Evolutionary conservation across 331 rosid genomes (phyloP), one percentile per base, ranked within the genome.

Genomic region (Quercus phellos): DNA sequence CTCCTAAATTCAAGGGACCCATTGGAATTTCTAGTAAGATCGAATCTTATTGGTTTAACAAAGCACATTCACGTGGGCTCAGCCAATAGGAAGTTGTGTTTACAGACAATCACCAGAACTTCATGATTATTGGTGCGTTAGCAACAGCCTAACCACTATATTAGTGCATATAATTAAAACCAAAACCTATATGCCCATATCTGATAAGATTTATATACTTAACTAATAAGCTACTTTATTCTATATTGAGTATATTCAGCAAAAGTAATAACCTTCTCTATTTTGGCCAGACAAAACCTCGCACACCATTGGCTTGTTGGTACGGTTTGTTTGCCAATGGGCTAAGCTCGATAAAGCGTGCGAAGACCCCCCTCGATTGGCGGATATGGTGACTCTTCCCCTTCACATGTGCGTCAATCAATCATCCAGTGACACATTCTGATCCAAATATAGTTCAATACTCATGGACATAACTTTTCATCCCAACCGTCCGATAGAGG

Each of bases 31-130:
- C 58, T 34, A 12, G 79, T 74, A 69, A 78, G 69, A 81, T 83
- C 82, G 92, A 88, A 88, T 92, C 89, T 87, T 85, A 83, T 90
- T 88, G 91, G 94, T 88, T 81, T 56, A 74, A 70, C 83, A 76
- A 82, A 87, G 72, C 70, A 18, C 63, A 29, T 69, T 81, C 93
- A 87, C 91, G 68, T 85, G 93, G 90, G 86, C 14, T 79, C 18
- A 43, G 55, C 90, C 89, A 87, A 90, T 86, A 63, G 77, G 51
- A 85, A 86, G n/a, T 12, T 17, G 55, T 77, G 74, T 63, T 42
- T 53, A 24, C 85, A 56, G 89, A 82, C 89, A 90, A 60, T 18
- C 46, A 67, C 84, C 80, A 72, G 73, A 60, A 72, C 88, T 79
- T 86, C 81, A 85, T 63, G 74, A 77, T 77, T 51, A 74, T 26